Evolutionary conservation across 2,329 filamentous ascomycete genomes (phyloP).

Genomic region (Pseudogymnoascus sp.): DNA sequence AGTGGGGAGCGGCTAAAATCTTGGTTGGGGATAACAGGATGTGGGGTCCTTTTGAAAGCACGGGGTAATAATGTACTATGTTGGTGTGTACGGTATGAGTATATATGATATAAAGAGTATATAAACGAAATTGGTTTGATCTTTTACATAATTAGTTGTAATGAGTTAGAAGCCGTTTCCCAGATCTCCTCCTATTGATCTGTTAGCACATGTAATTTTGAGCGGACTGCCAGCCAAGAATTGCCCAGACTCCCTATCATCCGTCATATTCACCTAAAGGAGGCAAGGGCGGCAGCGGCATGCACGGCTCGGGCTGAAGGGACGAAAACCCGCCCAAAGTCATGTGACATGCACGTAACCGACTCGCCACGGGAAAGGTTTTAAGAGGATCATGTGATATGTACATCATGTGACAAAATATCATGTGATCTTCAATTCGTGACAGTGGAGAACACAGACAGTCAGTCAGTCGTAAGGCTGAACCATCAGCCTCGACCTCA

Average conservation of each 20-base stretch:
- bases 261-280: background rate
- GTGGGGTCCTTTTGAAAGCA: background rate
- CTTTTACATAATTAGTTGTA: background rate
- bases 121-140: background rate
- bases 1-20: conserved; percentile 3
- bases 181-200: background rate
- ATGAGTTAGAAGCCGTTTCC: background rate
- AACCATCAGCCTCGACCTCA: conserved; percentile 8
- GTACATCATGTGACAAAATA: background rate
- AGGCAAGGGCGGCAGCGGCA: background rate
- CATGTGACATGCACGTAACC: background rate
- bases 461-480: conserved; percentile 1
- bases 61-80: background rate
- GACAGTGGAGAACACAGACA: background rate
- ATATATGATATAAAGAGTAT: no score
- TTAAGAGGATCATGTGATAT: no score
- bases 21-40: background rate
- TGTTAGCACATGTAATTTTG: conserved; percentile 2
- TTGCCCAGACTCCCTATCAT: background rate
- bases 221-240: background rate
- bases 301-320: background rate
- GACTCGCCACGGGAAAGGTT: no score
- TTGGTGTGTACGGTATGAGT: background rate
- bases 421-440: background rate
- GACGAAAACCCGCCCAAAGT: background rate